Conservation (phyloP, 2,329 filamentous ascomycete genomes). For the Aspergillus eucalypticola region DNA sequence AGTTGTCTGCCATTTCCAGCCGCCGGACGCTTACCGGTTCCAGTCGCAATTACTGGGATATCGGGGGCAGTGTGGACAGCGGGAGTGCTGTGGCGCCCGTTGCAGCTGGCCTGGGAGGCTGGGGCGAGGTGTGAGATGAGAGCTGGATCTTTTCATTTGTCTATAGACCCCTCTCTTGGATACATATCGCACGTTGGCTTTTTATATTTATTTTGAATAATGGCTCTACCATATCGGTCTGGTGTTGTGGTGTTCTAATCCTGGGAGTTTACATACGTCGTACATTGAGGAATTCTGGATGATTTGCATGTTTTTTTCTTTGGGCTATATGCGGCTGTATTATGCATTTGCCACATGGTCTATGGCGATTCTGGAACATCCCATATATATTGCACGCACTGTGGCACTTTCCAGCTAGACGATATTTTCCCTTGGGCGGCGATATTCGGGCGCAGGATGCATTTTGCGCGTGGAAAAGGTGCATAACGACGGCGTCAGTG, state of each 20-base stretch:
- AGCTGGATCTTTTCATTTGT: not conserved
- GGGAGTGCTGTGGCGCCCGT: slow-evolving; percentile 70
- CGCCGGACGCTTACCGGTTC: slow-evolving; percentile 60
- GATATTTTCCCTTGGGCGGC: not conserved
- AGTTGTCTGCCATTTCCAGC: slow-evolving; percentile 69
- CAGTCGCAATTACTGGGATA: slow-evolving; percentile 87
- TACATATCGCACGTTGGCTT: slow-evolving; percentile 17
- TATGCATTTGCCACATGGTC: not conserved
- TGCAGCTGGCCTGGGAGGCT: slow-evolving; percentile 71
- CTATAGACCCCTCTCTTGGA: not conserved
- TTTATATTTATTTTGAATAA: slow-evolving; percentile 9
- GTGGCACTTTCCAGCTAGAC: not conserved
- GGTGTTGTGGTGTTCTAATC: slow-evolving; percentile 8
- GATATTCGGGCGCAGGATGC: slow-evolving; percentile 1
- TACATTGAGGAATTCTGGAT: not conserved
- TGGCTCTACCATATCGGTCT: not conserved
- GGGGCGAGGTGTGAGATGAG: slow-evolving; percentile 60
- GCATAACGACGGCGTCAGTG: slow-evolving; percentile 10
- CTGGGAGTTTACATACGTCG: not conserved
- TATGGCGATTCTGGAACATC: not conserved
- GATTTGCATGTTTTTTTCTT: not conserved
- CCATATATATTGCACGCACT: not conserved
- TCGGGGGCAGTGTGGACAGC: slow-evolving; percentile 77
- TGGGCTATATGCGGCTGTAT: not conserved
- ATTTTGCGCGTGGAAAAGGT: slow-evolving; percentile 2